Conservation (phyloP, 768 basidiomycete genomes). For the Pulveroboletus sp. region DNA sequence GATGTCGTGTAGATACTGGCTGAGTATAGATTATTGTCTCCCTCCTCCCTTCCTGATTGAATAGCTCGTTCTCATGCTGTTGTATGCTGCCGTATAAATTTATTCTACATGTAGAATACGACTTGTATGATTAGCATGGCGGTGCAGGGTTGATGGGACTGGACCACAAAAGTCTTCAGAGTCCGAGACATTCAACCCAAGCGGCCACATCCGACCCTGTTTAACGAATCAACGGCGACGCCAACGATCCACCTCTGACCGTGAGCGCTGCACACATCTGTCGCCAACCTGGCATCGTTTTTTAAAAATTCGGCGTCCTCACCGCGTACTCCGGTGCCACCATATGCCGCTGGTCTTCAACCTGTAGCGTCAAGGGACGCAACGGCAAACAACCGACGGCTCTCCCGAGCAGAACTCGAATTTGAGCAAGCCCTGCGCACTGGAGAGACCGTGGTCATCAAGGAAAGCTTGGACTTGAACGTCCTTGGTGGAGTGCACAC, state of each 20-base stretch:
- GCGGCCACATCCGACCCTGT: background rate
- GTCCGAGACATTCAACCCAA: constrained; percentile 1
- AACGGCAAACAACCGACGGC: constrained; percentile 42
- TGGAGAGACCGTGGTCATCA: constrained; percentile 63
- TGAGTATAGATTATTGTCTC: constrained; percentile 32
- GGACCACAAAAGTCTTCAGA: background rate
- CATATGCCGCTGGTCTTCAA: constrained; percentile 49
- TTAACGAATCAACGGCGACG: constrained; percentile 12
- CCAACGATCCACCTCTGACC: constrained; percentile 1
- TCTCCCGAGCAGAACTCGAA: constrained; percentile 72
- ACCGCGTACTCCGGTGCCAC: constrained; percentile 40
- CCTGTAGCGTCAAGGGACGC: constrained; percentile 54
- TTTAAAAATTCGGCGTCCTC: constrained; percentile 50
- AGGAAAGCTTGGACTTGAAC: constrained; percentile 68
- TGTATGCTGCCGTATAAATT: constrained; percentile 30
- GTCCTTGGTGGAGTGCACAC: constrained; percentile 54
- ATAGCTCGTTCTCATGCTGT: constrained; percentile 19
- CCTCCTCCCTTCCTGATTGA: constrained; percentile 2
- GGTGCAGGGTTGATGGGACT: constrained; percentile 17
- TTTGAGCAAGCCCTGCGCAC: constrained; percentile 72
- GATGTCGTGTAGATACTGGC: constrained; percentile 30
- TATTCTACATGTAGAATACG: constrained; percentile 30
- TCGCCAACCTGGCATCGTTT: constrained; percentile 59
- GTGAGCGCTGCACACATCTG: background rate
- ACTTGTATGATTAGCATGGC: constrained; percentile 20